Conservation (phyloP, 306 rosid genomes). For the Vigna angularis region DNA sequence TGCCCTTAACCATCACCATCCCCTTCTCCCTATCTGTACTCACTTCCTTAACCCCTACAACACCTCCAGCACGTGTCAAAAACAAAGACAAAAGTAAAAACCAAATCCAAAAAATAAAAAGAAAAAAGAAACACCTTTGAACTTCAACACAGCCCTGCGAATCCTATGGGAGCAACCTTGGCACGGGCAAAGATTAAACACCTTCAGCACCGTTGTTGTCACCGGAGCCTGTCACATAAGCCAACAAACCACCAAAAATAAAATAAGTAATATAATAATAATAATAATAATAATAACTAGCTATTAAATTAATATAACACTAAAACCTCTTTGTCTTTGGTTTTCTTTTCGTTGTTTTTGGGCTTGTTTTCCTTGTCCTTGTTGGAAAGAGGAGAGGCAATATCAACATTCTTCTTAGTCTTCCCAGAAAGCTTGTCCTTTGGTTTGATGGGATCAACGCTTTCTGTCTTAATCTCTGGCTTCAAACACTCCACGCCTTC, state of each 20-base stretch:
- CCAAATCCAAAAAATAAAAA: not conserved
- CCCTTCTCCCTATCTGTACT: constrained; percentile 65
- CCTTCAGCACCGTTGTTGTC: constrained; percentile 71
- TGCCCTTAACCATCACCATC: constrained; percentile 62
- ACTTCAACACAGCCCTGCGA: constrained; percentile 46
- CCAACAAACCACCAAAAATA: not conserved
- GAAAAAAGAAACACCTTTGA: constrained; percentile 53
- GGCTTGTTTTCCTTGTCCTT: constrained; percentile 52
- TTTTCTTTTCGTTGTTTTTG: constrained; percentile 39
- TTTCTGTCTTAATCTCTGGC: constrained; percentile 53
- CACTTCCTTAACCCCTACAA: constrained; percentile 57
- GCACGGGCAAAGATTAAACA: constrained; percentile 58
- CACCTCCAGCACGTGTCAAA: not conserved
- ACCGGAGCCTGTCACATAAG: constrained; percentile 55
- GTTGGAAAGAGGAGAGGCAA: constrained; percentile 59
- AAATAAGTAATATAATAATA: not conserved
- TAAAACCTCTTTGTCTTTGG: constrained; percentile 52
- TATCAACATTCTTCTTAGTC: constrained; percentile 69
- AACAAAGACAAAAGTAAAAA: not conserved
- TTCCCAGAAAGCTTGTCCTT: constrained; percentile 54
- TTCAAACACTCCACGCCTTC: constrained; percentile 62
- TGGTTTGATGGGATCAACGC: constrained; percentile 59
- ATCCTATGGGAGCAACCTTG: constrained; percentile 70
- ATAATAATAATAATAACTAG: not conserved
- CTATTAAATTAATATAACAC: too few relatives aligned